A percentile compares a stretch with the other conserved stretches of the same genome.
Evolutionary conservation across 2,329 filamentous ascomycete species (phyloP).

Genomic region (Coniochaeta sp.): DNA sequence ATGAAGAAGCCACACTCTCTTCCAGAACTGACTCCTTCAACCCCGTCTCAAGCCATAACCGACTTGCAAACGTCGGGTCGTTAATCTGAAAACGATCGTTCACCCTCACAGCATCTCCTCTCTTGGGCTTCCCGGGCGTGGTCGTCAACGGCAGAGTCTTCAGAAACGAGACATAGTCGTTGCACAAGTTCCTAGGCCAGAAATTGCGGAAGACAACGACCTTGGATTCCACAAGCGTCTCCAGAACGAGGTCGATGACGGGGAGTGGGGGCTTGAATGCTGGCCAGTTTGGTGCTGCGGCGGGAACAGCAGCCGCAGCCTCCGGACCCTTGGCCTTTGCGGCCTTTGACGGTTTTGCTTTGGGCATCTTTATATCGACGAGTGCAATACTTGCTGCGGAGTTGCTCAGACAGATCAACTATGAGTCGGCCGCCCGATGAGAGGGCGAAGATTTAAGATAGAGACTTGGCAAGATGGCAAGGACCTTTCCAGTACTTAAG

Average conservation of each 20-base stretch:
- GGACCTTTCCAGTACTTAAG: no score
- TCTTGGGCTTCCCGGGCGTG: constrained; percentile 71
- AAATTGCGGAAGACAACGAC: constrained; percentile 69
- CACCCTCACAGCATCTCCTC: constrained; percentile 73
- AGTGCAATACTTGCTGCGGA: neutral
- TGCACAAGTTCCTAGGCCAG: constrained; percentile 69
- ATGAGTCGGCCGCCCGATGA: no score
- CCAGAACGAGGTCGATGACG: constrained; percentile 53
- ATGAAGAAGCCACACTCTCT: constrained; percentile 31
- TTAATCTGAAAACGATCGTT: constrained; percentile 86
- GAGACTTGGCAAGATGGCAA: no score
- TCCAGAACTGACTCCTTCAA: constrained; percentile 54
- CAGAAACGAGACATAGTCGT: constrained; percentile 69
- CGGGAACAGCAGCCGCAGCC: constrained; percentile 11
- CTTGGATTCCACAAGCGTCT: constrained; percentile 49
- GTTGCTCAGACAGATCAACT: no score
- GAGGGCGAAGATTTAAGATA: no score
- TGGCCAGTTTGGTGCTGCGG: constrained; percentile 55
- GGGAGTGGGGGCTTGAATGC: constrained; percentile 62
- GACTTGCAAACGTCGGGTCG: constrained; percentile 65
- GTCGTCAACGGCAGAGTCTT: constrained; percentile 63
- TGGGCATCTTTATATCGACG: constrained; percentile 13
- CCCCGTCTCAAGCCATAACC: constrained; percentile 71
- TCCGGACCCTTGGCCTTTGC: constrained; percentile 8
- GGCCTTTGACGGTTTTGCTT: constrained; percentile 15